Percentiles rank a stretch among this genome's conserved stretches.
phyloP scores from a whole-genome alignment of 2,329 filamentous ascomycete genomes.

The Hymenoscyphus infarciens region DNA sequence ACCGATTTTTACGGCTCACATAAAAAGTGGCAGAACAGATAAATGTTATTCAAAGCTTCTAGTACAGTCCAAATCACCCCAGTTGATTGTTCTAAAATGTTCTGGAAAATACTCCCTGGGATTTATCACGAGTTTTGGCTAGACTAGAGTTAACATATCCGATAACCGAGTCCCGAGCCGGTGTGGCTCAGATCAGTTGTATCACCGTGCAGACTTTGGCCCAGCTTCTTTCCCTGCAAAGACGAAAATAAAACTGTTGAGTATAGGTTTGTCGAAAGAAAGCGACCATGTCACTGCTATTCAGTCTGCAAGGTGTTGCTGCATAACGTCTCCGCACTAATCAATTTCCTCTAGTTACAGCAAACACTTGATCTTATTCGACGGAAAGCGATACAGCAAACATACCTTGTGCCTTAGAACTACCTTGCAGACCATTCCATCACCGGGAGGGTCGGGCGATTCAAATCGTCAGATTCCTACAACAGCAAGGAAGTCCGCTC shows the following conservation, averaged over 20 bases:
- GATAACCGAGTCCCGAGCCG: background rate
- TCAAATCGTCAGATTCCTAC: background rate
- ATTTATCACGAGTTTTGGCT: too few relatives aligned
- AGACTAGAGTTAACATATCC: background rate
- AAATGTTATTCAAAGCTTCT: too few relatives aligned
- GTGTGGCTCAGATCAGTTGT: conserved; percentile 12
- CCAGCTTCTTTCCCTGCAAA: conserved; percentile 7
- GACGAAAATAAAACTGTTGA: conserved; percentile 5
- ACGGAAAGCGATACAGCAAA: background rate
- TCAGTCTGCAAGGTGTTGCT: background rate
- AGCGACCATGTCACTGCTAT: conserved; percentile 1
- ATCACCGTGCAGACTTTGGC: conserved; percentile 19
- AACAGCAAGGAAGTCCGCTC: background rate
- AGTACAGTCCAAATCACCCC: too few relatives aligned
- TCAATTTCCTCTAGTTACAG: background rate
- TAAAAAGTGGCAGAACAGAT: too few relatives aligned
- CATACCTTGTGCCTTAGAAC: background rate
- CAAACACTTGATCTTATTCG: background rate
- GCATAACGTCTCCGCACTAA: conserved; percentile 7
- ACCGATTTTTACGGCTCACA: too few relatives aligned
- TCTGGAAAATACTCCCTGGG: too few relatives aligned
- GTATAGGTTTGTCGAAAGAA: background rate
- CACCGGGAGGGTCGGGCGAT: background rate
- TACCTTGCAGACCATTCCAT: background rate
- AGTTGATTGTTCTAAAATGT: too few relatives aligned